Evolutionary conservation across 331 rosid species (phyloP).

Genomic region (Spiraea crenata): DNA sequence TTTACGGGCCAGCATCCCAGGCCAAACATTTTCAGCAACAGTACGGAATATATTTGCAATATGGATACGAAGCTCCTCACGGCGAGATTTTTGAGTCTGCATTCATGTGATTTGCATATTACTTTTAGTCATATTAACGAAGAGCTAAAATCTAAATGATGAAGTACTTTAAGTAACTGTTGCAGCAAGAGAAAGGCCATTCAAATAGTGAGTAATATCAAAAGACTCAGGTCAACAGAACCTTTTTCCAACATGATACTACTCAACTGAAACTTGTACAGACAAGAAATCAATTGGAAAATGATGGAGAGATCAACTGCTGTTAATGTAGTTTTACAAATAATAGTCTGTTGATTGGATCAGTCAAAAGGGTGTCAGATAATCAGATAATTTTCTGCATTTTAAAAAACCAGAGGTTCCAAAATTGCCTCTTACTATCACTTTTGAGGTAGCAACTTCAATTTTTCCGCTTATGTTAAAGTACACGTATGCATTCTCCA

Average conservation of each 20-base stretch:
- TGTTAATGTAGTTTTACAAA: neutral
- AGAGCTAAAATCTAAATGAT: slow-evolving; percentile 21
- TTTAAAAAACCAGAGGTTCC: neutral
- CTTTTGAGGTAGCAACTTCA: neutral
- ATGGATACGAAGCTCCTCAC: slow-evolving; percentile 94
- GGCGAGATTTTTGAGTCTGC: slow-evolving; percentile 92
- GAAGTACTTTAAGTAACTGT: slow-evolving; percentile 23
- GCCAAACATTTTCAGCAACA: slow-evolving; percentile 98
- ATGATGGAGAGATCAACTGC: neutral
- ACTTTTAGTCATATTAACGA: slow-evolving; percentile 20
- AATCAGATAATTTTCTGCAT: neutral
- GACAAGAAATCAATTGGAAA: slow-evolving; percentile 13
- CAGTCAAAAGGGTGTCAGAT: neutral
- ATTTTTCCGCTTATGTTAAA: neutral
- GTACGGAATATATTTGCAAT: slow-evolving; percentile 91
- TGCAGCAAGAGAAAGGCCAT: slow-evolving; percentile 9
- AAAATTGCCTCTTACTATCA: neutral
- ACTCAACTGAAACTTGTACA: slow-evolving; percentile 4
- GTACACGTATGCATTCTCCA: slow-evolving; percentile 9
- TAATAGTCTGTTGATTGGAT: neutral
- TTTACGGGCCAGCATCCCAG: slow-evolving; percentile 86
- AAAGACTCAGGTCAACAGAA: slow-evolving; percentile 6
- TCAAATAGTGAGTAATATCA: neutral
- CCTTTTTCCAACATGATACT: neutral
- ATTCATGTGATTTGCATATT: slow-evolving; percentile 25